Conservation (phyloP, 2,329 filamentous ascomycete species). For the Pseudogymnoascus sp. region DNA sequence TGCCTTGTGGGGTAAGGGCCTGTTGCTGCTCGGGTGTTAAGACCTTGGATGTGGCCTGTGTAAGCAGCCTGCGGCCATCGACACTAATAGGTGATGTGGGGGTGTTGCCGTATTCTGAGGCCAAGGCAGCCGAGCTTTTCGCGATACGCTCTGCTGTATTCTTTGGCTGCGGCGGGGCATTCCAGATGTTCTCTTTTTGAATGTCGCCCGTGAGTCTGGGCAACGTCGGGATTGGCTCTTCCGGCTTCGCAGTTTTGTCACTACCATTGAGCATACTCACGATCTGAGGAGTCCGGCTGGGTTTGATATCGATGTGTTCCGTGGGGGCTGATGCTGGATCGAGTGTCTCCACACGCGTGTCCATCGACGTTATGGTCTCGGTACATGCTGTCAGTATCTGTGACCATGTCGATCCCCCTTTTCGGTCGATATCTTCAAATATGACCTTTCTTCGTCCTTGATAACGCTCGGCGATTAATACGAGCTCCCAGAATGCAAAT, state of each 20-base stretch:
- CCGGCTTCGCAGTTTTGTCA: constrained; percentile 24
- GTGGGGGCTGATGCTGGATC: constrained; percentile 27
- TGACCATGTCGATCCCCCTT: constrained; percentile 72
- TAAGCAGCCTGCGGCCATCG: constrained; percentile 39
- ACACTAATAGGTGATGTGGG: constrained; percentile 25
- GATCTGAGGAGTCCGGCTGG: constrained; percentile 31
- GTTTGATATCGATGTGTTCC: constrained; percentile 42
- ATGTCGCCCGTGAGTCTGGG: constrained; percentile 25
- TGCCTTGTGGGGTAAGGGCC: constrained; percentile 43
- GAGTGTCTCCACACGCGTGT: constrained; percentile 50
- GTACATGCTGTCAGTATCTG: constrained; percentile 69
- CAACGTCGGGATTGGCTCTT: constrained; percentile 18
- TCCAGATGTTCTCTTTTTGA: constrained; percentile 27
- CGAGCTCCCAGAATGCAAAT: constrained; percentile 89
- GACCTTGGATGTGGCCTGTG: constrained; percentile 29
- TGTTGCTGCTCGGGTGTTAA: constrained; percentile 47
- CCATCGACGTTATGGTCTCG: constrained; percentile 61
- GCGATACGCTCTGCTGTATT: constrained; percentile 18
- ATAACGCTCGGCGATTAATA: constrained; percentile 69
- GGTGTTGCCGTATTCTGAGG: constrained; percentile 20
- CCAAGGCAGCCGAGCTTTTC: constrained; percentile 24
- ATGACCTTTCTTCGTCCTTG: constrained; percentile 72
- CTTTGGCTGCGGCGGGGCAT: constrained; percentile 17
- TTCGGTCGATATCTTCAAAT: constrained; percentile 80
- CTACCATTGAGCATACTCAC: constrained; percentile 15